Evolutionary conservation across 768 basidiomycete genomes (phyloP), one percentile per base, ranked within the genome.

Genomic region (Leccinum subgranulosum): DNA sequence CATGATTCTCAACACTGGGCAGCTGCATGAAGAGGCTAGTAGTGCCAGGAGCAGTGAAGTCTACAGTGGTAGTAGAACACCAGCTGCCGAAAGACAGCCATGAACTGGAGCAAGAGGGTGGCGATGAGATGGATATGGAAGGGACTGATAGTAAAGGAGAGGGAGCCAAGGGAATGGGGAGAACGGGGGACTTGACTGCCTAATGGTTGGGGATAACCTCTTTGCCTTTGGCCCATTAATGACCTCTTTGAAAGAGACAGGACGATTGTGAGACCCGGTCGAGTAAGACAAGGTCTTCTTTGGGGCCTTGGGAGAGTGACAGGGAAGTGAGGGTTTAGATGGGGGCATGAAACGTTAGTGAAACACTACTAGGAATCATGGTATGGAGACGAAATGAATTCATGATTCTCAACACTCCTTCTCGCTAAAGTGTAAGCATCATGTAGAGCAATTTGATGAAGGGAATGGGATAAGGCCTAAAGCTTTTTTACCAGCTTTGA

Each of bases 181-280:
- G 58, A 17, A 55, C 49, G 6, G 58, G 39, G 19, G 64, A 56
- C 21, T 55, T 62, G 4, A 54, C 33, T 1, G 57, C 21, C n/a
- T 64, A 63, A 11, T 55, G 62, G 29, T 51, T 51, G 8, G 73
- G 75, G 6, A 76, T 77, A 8, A 74, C 72, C 41, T 73, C 72
- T 69, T 80, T 70, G 60, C 78, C 72, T 72, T 81, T 68, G 62
- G 66, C 63, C 66, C n/a, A n/a, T n/a, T n/a, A 45, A 84, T 69
- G 51, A 87, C 84, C 34, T 84, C 82, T 50, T 76, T 75, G 68
- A 87, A 86, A 1, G 81, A 69, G 11, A 87, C 78, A 7, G 76
- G 62, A 21, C 75, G 74, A 21, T 75, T 68, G 10, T 34, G 60
- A 36, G 51, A 59, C 4, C 55, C 61, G 23, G 69, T 21, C 1